A percentile compares a stretch with the other conserved stretches of the same genome.
These are phyloP conservation scores for Canariomyces notabilis DNA, from an alignment of 2,329 filamentous ascomycete genomes.

Conservation along the genomic window DNA sequence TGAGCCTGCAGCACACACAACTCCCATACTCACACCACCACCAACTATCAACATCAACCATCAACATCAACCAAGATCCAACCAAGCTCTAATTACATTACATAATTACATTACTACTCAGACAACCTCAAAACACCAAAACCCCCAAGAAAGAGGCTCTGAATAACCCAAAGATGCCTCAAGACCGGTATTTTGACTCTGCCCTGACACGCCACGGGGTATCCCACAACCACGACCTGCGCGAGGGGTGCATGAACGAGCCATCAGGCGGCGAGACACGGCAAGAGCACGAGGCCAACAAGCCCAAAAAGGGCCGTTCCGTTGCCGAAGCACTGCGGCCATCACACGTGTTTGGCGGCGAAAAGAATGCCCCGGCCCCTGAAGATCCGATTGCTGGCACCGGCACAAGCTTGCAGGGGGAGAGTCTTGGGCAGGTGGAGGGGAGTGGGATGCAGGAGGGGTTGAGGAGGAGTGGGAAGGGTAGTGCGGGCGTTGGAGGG, in stretches of 20 bases:
- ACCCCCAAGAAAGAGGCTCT: too few species aligned
- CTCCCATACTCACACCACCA: too few species aligned
- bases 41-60: too few species aligned
- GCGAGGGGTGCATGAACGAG: constrained; percentile 3
- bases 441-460: not conserved
- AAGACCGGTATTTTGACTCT: constrained; percentile 5
- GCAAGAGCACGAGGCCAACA: constrained; percentile 1
- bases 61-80: too few species aligned
- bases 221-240: constrained; percentile 11
- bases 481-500: not conserved
- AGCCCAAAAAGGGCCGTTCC: constrained; percentile 6
- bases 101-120: too few species aligned
- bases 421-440: not conserved
- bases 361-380: constrained; percentile 6
- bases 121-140: too few species aligned
- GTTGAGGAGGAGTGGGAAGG: constrained; percentile 1
- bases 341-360: constrained; percentile 4
- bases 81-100: too few species aligned
- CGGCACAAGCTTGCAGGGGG: not conserved
- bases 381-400: not conserved
- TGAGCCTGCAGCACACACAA: too few species aligned
- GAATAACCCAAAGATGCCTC: not conserved
- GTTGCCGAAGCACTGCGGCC: constrained; percentile 5
- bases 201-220: constrained; percentile 8
- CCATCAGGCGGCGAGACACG: constrained; percentile 8